Evolutionary conservation across 345 rosid genomes (phyloP), one percentile per base, ranked within the genome.

Genomic region (Euphorbia pulcherrima): DNA sequence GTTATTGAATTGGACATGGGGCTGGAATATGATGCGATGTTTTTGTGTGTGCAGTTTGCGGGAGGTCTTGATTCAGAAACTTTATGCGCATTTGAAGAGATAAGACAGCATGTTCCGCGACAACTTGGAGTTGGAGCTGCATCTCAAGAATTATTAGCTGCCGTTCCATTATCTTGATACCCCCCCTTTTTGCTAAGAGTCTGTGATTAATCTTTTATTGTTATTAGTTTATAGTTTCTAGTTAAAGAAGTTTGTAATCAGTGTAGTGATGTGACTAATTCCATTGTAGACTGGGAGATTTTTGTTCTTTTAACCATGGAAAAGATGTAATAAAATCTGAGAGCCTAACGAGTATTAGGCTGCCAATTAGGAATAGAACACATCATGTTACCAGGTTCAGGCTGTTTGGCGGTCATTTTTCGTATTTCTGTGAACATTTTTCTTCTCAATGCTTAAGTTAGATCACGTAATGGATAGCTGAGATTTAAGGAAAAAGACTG

Each of bases 1-100:
- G 33, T 12, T 5, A 27, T 26, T 3, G 10, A 52, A 21, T 4
- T 54, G 59, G 26, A 54, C 26, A 18, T 8, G 8, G 6, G 4
- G 1, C 7, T 28, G 17, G 3, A 17, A 16, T 30, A 8, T 2
- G 7, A 33, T 28, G 21, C 11, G 20, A 44, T 21, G 40, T 12
- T 0, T 57, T 40, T 17, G 16, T 11, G 4, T 54, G 23, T 72
- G 76, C 86, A 87, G 97, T 87, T 92, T 84, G 88, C 86, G 2
- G 96, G 97, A 71, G 94, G 87, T 56, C 88, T 92, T 21, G 97
- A 92, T 74, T 85, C 94, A 33, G 96, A 92, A 81, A 87, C 97
- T 13, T 44, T 92, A 75, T 79, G 94, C 26, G 88, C 92, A 17
- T 81, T 89, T 23, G 94, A 92, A 82, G 96, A 86, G 87, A 92